phyloP scores from a whole-genome alignment of 805 yeast genomes.

The Kluyveromyces aestuarii region DNA sequence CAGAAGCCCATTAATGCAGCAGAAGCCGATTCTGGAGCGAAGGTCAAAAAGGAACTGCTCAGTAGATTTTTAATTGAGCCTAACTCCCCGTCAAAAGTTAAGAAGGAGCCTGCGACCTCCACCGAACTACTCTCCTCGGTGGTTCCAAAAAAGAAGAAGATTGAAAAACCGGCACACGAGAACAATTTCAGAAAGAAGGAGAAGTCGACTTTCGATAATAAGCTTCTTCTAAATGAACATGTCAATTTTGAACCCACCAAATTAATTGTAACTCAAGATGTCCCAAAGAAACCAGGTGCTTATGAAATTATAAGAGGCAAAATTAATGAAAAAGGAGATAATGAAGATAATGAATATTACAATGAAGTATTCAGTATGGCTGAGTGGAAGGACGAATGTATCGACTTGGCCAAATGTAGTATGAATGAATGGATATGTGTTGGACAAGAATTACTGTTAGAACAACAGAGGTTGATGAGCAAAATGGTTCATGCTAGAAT shows the following conservation, averaged over 20 bases:
- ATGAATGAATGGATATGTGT: slow-evolving; percentile 31
- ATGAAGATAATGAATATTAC: slow-evolving; percentile 6
- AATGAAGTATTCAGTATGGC: slow-evolving; percentile 12
- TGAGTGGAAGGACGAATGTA: slow-evolving; percentile 17
- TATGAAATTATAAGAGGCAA: slow-evolving; percentile 1
- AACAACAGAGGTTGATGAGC: slow-evolving; percentile 29
- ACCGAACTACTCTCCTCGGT: not conserved
- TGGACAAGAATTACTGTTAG: slow-evolving; percentile 28
- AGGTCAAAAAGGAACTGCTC: not conserved
- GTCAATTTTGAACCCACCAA: not conserved
- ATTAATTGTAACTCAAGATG: not conserved
- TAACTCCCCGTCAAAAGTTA: not conserved
- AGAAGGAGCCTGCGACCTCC: not conserved
- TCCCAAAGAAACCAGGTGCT: slow-evolving; percentile 4
- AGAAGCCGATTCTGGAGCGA: not conserved
- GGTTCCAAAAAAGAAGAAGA: not conserved
- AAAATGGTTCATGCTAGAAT: slow-evolving; percentile 31
- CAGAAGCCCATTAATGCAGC: slow-evolving; percentile 9
- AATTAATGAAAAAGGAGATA: slow-evolving; percentile 2
- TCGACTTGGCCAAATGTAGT: slow-evolving; percentile 17
- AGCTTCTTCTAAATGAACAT: not conserved
- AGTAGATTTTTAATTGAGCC: not conserved
- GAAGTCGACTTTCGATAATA: not conserved
- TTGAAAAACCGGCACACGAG: not conserved
- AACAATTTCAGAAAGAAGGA: not conserved